Base-by-base conservation (phyloP, 2,329 filamentous ascomycete species). In the Hypoxylon sp. region DNA sequence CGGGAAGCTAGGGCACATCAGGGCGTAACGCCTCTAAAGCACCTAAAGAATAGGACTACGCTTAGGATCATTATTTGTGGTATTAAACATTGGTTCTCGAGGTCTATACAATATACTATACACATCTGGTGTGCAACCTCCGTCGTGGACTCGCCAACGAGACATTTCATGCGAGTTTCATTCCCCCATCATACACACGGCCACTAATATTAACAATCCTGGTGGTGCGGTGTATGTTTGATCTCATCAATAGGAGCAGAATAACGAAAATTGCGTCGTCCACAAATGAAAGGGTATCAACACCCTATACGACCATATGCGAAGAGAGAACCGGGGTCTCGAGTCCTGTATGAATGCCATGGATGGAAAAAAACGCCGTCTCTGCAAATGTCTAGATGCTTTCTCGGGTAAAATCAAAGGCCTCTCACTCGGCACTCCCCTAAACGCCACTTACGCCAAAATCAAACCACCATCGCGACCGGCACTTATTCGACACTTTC, bases 401-500 rank as follows among this genome's bases (percentile, higher is more conserved):
- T 44, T 44, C 44, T 62, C 35, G 13, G 27, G 37, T 65, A 47
- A 64, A 59, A 60, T 48, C 62, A 55, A 50, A 60, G 62, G 29
- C 37, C 56, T 35, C 39, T 42, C 59, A 17, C 24, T 62, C 32
- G 50, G 21, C 37, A 39, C 15, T 31, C 59, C 57, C 60, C 17
- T 62, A 24, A 71, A 71, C 69, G 62, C 69, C 69, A n/a, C 42
- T 55, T 67, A 65, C 66, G 55, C 69, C 67, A 61, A 60, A 65
- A 67, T 62, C 37, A 67, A 64, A 13, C 24, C 42, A 52, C 19
- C 51, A 24, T 37, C 27, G 15, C 42, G 17, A 53, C 42, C 46
- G n/a, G 8, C 27, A 39, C n/a, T 47, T 66, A 74, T 60, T 72
- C 71, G 35, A 77, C 62, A 19, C 54, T 71, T 75, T 79, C 78